phyloP scores from a whole-genome alignment of 345 rosid genomes.

The Arabis hirsuta region DNA sequence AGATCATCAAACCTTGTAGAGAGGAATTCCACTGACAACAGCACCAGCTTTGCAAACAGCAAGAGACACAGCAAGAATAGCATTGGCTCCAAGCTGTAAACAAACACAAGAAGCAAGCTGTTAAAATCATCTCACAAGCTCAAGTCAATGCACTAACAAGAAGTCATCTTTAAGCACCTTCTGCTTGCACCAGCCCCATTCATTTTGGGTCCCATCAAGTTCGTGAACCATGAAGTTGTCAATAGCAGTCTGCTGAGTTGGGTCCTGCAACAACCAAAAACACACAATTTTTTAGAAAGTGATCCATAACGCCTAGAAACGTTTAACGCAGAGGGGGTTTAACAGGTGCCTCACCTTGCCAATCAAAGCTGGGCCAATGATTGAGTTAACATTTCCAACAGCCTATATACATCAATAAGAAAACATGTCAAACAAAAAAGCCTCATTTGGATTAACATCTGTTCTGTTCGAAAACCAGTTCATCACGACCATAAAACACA shows the following conservation, averaged over 20 bases:
- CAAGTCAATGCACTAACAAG: neutral
- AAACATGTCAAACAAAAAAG: constrained; percentile 17
- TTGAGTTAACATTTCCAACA: constrained; percentile 72
- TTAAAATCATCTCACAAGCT: neutral
- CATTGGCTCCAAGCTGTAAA: constrained; percentile 90
- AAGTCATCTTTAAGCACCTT: constrained; percentile 56
- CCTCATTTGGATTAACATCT: too few relatives aligned
- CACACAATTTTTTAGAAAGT: neutral
- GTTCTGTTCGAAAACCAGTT: neutral
- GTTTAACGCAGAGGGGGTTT: neutral
- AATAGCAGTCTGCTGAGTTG: constrained; percentile 78
- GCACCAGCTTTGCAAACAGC: constrained; percentile 96
- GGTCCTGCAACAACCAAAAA: constrained; percentile 59
- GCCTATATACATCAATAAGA: constrained; percentile 54
- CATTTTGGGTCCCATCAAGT: constrained; percentile 96
- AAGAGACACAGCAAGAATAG: constrained; percentile 92
- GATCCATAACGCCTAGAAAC: neutral
- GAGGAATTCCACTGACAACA: constrained; percentile 63
- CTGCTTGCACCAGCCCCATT: constrained; percentile 99
- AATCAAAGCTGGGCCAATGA: constrained; percentile 82
- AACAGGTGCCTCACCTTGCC: constrained; percentile 65
- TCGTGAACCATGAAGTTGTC: constrained; percentile 93
- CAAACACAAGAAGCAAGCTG: neutral
- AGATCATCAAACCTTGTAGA: constrained; percentile 64
- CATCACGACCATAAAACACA: neutral